Evolutionary conservation across 495 filamentous ascomycete genomes (phyloP), one percentile per base, ranked within the genome.

Genomic region (Pseudevernia furfuracea): DNA sequence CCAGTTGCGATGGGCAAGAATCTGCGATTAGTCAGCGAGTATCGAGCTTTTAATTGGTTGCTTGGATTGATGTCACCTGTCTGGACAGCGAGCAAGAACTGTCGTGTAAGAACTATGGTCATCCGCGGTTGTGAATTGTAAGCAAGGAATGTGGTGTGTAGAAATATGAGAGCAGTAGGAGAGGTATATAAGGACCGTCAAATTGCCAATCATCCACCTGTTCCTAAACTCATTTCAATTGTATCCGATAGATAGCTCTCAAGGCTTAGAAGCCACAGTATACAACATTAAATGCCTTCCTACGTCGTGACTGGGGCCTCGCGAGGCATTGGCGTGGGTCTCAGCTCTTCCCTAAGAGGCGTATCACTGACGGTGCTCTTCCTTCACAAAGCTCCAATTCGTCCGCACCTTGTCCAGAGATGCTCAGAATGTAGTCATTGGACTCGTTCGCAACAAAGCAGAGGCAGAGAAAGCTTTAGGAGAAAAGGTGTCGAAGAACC

Each of bases 281-380:
- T 30, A 4, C 48, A 52, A 25, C 30, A 55, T 21, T 3, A 21
- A 34, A 78, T 77, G 76, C 57, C 76, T 68, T 68, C 67, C 15
- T 78, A 75, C 59, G 63, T 76, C 23, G 64, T 78, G 44, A 72
- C 74, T 15, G 77, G 78, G 34, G 77, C 68, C 15, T 76, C 74
- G 1, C 72, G 68, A 55, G 77, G 76, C 11, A 60, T 79, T n/a
- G 77, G 78, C 0, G 77, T 76, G 58, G 71, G 74, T 66, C 46
- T 46, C 38, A 74, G 74, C 75, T 69, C 52, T 17, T 17, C 5
- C 6, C 1, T 17, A 21, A 34, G 2, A 4, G 10, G 34, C 28
- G 30, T 17, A 17, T 17, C 28, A 8, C 49, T 32, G 28, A 53
- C 12, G 49, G 3, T 21, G 1, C 1, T 21, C 30, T 32, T 32